Conservation (phyloP, 768 basidiomycete species). For the Termitomyces sp. region DNA sequence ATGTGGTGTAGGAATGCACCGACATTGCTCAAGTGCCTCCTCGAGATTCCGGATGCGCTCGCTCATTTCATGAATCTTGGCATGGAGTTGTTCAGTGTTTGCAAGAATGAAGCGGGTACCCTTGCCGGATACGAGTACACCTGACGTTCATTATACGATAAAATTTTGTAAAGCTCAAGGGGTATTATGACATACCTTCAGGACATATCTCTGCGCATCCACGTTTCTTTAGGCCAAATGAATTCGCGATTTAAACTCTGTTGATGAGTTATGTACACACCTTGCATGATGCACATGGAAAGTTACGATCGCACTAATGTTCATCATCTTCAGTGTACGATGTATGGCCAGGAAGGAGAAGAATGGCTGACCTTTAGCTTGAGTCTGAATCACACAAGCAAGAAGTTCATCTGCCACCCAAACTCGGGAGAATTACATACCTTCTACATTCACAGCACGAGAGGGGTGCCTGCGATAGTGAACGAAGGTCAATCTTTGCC, state of each 20-base stretch:
- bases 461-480: constrained; percentile 36
- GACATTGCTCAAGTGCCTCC: constrained; percentile 39
- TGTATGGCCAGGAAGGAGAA: constrained; percentile 10
- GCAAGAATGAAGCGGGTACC: constrained; percentile 65
- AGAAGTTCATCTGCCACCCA: background rate
- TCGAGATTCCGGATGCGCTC: constrained; percentile 59
- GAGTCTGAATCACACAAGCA: constrained; percentile 24
- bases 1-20: constrained; percentile 30
- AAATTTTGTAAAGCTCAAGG: background rate
- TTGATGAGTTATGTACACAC: constrained; percentile 13
- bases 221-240: constrained; percentile 37
- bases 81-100: constrained; percentile 60
- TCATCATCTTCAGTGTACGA: constrained; percentile 1
- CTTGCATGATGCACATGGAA: constrained; percentile 45
- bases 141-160: constrained; percentile 21
- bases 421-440: constrained; percentile 25
- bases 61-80: constrained; percentile 64
- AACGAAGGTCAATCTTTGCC: constrained; percentile 1
- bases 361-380: constrained; percentile 48
- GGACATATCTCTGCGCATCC: constrained; percentile 66
- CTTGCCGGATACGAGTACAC: constrained; percentile 61
- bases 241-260: constrained; percentile 1
- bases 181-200: constrained; percentile 36
- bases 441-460: constrained; percentile 63
- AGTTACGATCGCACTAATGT: constrained; percentile 44